Evolutionary conservation across 2,329 filamentous ascomycete species (phyloP), one percentile per base, ranked within the genome.

Genomic region (Cadophora luteo-olivacea): DNA sequence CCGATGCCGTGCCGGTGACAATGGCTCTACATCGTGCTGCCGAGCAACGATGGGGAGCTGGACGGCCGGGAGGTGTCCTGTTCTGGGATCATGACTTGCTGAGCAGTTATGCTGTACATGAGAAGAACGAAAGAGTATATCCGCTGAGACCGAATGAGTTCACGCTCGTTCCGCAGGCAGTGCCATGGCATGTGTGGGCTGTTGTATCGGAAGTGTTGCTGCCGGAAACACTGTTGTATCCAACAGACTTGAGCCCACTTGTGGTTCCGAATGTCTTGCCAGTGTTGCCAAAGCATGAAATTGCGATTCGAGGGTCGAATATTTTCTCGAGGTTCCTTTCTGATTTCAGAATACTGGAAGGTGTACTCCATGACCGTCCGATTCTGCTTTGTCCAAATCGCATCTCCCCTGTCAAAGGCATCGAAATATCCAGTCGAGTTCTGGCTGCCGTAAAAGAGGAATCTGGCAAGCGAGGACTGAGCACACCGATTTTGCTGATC

Each of bases 31-130:
- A 63, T 33, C 45, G 45, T 4, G 61, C 61, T 25, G 45, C 61
- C 6, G 61, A 49, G 45, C 24, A 38, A 12, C 61, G 61, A 12
- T 63, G 61, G 61, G 45, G 29, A 36, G 19, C 11, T 25, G 61
- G 61, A 36, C n/a, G 58, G 8, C 16, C 25, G 16, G 61, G 61
- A 4, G 45, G 61, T 1, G 48, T 63, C 19, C n/a, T 63, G 61
- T 63, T 63, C 48, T 63, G 45, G 61, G 61, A 63, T 19, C 61
- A 63, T 52, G 61, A 63, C 29, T 33, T 63, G 48, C 7, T 63
- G 45, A 63, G 45, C 12, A 63, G 61, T 29, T 63, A 51, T 36
- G 61, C 61, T 12, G 61, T 63, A 19, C 61, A 63, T 32, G 61
- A 63, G 48, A 49, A 52, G 19, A 29, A 63, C 19, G 45, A 49